Evolutionary conservation across 2,329 filamentous ascomycete species (phyloP).

Genomic region (Onygenales sp.): DNA sequence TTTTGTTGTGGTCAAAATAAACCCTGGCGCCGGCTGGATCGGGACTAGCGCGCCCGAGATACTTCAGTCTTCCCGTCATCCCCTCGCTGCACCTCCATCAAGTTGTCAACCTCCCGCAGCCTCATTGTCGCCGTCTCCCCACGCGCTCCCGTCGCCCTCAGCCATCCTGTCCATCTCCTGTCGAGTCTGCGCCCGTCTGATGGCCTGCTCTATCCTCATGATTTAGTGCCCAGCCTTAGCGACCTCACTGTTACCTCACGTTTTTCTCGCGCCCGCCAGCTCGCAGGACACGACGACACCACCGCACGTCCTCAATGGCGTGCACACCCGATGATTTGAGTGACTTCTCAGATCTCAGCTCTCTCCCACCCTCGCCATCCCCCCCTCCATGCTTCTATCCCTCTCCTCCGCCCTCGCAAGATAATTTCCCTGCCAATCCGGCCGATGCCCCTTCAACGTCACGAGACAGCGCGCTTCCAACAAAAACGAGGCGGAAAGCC

Average conservation of each 20-base stretch:
- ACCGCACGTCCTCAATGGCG: constrained; percentile 2
- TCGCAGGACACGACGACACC: neutral
- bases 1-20: constrained; percentile 6
- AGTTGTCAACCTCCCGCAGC: neutral
- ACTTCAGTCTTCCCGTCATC: neutral
- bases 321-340: constrained; percentile 17
- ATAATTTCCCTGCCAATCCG: constrained; percentile 20
- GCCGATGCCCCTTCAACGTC: constrained; percentile 21
- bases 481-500: constrained; percentile 64
- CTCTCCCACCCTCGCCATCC: constrained; percentile 28
- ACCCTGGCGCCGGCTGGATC: constrained; percentile 1
- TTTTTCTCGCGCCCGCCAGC: neutral
- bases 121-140: neutral
- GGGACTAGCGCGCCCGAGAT: constrained; percentile 1
- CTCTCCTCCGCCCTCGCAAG: constrained; percentile 36
- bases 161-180: neutral
- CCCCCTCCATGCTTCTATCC: constrained; percentile 30
- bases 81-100: neutral
- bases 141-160: neutral
- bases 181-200: neutral
- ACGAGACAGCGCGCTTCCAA: constrained; percentile 57
- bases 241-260: neutral
- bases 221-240: neutral
- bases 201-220: neutral
- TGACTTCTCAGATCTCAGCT: constrained; percentile 33